These are phyloP conservation scores for Periglandula ipomoeae DNA, from an alignment of 2,329 filamentous ascomycete species.

Conservation along the genomic window DNA sequence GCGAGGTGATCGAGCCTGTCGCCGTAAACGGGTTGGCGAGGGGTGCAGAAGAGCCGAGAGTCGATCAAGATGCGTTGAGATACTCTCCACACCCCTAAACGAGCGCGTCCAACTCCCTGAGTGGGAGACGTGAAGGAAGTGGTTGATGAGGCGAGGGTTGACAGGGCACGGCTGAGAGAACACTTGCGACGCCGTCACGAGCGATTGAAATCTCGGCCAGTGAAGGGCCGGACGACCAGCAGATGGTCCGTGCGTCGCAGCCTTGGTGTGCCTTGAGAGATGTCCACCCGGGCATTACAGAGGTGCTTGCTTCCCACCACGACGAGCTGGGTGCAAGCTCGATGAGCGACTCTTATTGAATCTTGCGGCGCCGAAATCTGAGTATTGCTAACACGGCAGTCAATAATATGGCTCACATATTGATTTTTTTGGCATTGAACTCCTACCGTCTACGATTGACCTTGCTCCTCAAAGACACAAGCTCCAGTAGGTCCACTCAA, in stretches of 20 bases:
- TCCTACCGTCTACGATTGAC: no score
- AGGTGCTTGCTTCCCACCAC: no score
- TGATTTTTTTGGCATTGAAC: no score
- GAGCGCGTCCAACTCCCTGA: conserved; percentile 12
- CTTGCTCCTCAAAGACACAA: no score
- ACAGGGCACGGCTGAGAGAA: conserved; percentile 6
- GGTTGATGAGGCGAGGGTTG: conserved; percentile 4
- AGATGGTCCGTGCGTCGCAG: conserved; percentile 11
- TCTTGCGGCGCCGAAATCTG: no score
- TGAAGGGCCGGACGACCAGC: neutral
- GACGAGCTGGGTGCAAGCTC: no score
- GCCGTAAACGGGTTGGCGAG: conserved; percentile 5
- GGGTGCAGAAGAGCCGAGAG: conserved; percentile 9
- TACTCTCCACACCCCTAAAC: conserved; percentile 11
- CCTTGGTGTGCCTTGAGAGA: neutral
- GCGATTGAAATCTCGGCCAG: conserved; percentile 11
- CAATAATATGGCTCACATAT: no score
- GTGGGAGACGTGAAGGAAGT: conserved; percentile 8
- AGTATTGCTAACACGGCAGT: no score
- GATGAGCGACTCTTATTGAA: no score
- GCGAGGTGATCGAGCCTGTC: neutral
- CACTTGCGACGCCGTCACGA: conserved; percentile 2
- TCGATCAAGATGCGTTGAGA: conserved; percentile 3
- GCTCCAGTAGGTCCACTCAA: no score
- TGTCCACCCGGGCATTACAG: no score